Conservation (phyloP, 179 eudicot genomes). For the Sideroxylon spinosum region DNA sequence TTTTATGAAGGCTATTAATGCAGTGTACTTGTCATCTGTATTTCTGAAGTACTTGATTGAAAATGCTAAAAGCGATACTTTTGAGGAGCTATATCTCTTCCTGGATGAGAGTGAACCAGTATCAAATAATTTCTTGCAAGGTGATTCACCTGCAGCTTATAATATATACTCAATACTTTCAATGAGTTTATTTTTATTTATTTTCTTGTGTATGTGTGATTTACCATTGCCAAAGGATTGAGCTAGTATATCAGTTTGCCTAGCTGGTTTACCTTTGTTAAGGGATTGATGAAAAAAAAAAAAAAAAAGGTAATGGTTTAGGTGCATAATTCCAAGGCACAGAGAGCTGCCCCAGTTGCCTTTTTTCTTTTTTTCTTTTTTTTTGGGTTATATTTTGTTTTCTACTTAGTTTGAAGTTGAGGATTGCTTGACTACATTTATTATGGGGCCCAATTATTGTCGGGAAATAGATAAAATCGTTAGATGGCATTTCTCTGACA, state of each 20-base stretch:
- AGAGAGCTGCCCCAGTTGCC: no score
- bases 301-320: neutral
- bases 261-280: slow-evolving; percentile 5
- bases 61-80: slow-evolving; percentile 53
- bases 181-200: neutral
- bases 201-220: neutral
- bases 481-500: no score
- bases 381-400: no score
- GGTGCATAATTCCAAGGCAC: neutral
- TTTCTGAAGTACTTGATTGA: slow-evolving; percentile 75
- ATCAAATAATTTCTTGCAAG: slow-evolving; percentile 53
- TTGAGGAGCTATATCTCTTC: slow-evolving; percentile 57
- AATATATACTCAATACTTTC: slow-evolving; percentile 5
- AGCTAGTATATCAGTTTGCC: neutral
- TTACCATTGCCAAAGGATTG: neutral
- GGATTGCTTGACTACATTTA: no score
- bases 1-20: slow-evolving; percentile 70
- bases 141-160: slow-evolving; percentile 28
- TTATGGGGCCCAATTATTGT: no score
- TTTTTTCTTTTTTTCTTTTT: neutral
- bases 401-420: no score
- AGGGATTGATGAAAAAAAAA: neutral
- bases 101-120: slow-evolving; percentile 62
- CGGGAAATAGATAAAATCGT: no score
- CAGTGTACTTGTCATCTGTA: slow-evolving; percentile 62